phyloP scores from a whole-genome alignment of 495 filamentous ascomycete genomes.

The Cercophora newfieldiana region DNA sequence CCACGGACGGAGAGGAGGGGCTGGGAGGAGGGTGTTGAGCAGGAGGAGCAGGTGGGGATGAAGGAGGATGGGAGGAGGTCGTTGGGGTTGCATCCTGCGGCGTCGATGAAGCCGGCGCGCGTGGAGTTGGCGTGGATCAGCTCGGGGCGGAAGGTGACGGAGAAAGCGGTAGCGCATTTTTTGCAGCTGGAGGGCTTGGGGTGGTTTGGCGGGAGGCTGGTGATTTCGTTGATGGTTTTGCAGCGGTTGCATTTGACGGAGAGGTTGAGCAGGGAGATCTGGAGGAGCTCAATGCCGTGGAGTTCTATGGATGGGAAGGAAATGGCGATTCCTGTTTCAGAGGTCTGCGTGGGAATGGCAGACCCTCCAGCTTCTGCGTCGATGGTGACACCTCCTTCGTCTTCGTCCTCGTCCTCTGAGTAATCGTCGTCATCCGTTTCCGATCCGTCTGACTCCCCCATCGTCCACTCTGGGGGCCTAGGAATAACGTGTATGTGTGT shows the following conservation, averaged over 20 bases:
- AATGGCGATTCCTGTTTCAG: slow-evolving; percentile 69
- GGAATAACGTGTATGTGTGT: slow-evolving; percentile 75
- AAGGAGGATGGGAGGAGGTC: slow-evolving; percentile 85
- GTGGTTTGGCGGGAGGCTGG: slow-evolving; percentile 55
- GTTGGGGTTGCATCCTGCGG: slow-evolving; percentile 76
- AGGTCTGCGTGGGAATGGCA: slow-evolving; percentile 37
- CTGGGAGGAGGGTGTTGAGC: slow-evolving; percentile 64
- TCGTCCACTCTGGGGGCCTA: slow-evolving; percentile 78
- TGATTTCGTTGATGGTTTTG: slow-evolving; percentile 73
- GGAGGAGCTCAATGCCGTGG: slow-evolving; percentile 77
- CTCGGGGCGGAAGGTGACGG: slow-evolving; percentile 70
- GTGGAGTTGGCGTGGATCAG: slow-evolving; percentile 74
- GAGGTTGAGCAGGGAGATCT: slow-evolving; percentile 67
- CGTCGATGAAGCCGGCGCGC: slow-evolving; percentile 80
- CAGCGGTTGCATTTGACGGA: slow-evolving; percentile 83
- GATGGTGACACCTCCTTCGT: slow-evolving; percentile 47
- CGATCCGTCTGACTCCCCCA: slow-evolving; percentile 42
- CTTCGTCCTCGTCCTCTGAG: slow-evolving; percentile 45
- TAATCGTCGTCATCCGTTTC: too few relatives aligned
- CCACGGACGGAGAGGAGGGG: slow-evolving; percentile 72
- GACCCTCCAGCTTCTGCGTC: slow-evolving; percentile 41
- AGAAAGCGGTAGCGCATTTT: slow-evolving; percentile 72
- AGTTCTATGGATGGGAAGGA: slow-evolving; percentile 83
- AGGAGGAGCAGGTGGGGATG: slow-evolving; percentile 77
- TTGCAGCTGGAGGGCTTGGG: slow-evolving; percentile 59